Conservation (phyloP, 2,329 filamentous ascomycete genomes). For the Colletotrichum plurivorum region DNA sequence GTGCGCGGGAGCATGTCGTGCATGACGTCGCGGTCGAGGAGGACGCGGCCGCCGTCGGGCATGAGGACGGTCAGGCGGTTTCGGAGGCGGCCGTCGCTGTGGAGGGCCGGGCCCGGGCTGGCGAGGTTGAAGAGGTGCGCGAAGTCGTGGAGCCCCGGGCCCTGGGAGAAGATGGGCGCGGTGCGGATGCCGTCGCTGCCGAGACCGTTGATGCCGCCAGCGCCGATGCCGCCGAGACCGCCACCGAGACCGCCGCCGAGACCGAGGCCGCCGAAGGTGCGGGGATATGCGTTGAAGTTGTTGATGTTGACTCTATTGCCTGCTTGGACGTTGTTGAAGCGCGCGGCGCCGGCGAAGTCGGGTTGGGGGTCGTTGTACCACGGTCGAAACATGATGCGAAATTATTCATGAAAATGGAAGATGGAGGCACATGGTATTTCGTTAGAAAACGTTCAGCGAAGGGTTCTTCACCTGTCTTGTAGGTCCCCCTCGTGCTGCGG, state of each 20-base stretch:
- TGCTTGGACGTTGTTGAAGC: constrained; percentile 14
- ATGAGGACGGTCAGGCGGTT: constrained; percentile 34
- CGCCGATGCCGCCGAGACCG: not conserved
- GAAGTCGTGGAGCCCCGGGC: constrained; percentile 20
- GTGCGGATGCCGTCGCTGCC: not conserved
- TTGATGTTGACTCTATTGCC: constrained; percentile 33
- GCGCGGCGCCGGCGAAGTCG: not conserved
- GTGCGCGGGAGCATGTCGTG: constrained; percentile 36
- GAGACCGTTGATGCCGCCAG: not conserved
- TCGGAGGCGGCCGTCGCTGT: constrained; percentile 22
- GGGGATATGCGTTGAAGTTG: constrained; percentile 13
- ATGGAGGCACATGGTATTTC: not conserved
- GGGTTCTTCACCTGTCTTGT: not conserved
- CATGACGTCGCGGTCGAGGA: constrained; percentile 33
- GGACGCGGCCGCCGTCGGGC: constrained; percentile 16
- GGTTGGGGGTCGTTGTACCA: constrained; percentile 19
- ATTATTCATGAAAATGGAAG: not conserved
- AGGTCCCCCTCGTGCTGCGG: not conserved
- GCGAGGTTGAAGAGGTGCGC: constrained; percentile 25
- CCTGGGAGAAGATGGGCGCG: not conserved
- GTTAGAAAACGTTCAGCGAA: not conserved
- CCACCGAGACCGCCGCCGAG: not conserved
- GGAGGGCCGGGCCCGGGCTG: not conserved
- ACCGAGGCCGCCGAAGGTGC: not conserved
- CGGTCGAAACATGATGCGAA: constrained; percentile 19